Conservation (phyloP, 306 rosid genomes). For the Vigna reflexopilosa region DNA sequence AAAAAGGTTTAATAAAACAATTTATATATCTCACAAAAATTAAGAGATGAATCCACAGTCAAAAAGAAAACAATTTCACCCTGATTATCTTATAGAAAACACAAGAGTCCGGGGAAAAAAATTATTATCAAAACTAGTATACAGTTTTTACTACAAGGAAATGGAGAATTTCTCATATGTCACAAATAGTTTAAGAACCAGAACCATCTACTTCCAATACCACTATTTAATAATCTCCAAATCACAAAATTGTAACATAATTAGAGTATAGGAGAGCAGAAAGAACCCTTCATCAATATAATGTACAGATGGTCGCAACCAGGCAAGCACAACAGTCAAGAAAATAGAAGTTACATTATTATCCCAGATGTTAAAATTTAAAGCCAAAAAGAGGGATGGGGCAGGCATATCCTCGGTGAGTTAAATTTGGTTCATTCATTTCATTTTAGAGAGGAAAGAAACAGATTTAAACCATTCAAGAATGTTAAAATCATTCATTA, state of each 20-base stretch:
- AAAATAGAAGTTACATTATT: neutral
- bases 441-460: neutral
- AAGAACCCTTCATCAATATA: conserved; percentile 1
- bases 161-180: neutral
- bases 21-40: conserved; percentile 24
- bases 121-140: neutral
- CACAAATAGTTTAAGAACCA: conserved; percentile 1
- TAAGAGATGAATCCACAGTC: conserved; percentile 11
- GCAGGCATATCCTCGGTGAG: neutral
- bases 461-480: neutral
- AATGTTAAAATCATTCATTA: neutral
- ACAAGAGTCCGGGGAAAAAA: neutral
- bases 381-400: neutral
- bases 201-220: neutral
- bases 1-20: neutral
- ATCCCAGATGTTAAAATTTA: neutral
- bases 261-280: neutral
- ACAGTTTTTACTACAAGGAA: conserved; percentile 10
- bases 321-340: neutral
- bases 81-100: neutral
- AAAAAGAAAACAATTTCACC: neutral
- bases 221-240: neutral
- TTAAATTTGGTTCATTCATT: neutral
- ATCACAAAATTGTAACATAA: conserved; percentile 31
- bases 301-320: neutral